Evolutionary conservation across 176 grass and related monocot genomes (phyloP), one percentile per base, ranked within the genome.

Genomic region (Raddia guianensis): DNA sequence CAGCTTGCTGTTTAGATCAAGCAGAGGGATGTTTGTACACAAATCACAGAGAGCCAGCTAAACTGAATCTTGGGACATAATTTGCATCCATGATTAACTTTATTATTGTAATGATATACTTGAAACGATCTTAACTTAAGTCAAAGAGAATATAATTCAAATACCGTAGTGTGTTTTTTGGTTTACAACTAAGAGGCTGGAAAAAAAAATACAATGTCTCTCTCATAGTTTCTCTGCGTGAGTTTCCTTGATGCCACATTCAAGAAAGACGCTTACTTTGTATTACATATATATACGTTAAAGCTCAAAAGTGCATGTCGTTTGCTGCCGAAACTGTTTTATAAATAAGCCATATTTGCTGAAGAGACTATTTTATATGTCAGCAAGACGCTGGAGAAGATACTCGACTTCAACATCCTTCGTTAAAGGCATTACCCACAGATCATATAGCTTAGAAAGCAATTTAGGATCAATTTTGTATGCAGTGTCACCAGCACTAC

Each of bases 341-440:
- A 49, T 9, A 21, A 73, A 79, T 94, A 85, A 95, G 63, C 89
- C 72, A 16, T 40, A 40, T 40, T 40, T 40, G 37, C 37, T 40
- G 37, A 2, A 40, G 37, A 58, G 44, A 61, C 42, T 64, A 65
- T 66, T 73, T 18, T 2, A 49, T 12, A 21, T 60, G 76, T 94
- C 87, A 95, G 63, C 72, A 16, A 98, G 96, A 79, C 88, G 90
- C 9, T 58, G 90, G 33, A 98, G 92, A 56, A 98, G 96, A 83
- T 95, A 95, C 49, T 93, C 86, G 1, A 98, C 88, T 82, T 98
- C 88, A 16, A 95, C 88, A 49, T 84, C 60, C 78, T 98, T 99
- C 1, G 90, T 99, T 57, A 95, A 50, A 57, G 92, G 96, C 75
- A 99, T 99, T 73, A 99, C 92, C 96, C 96, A 99, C 61, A 86